Percentiles rank a stretch among this genome's conserved stretches.
These are phyloP conservation scores for Eucalyptus globulus DNA, from an alignment of 345 rosid genomes.

Conservation along the genomic window DNA sequence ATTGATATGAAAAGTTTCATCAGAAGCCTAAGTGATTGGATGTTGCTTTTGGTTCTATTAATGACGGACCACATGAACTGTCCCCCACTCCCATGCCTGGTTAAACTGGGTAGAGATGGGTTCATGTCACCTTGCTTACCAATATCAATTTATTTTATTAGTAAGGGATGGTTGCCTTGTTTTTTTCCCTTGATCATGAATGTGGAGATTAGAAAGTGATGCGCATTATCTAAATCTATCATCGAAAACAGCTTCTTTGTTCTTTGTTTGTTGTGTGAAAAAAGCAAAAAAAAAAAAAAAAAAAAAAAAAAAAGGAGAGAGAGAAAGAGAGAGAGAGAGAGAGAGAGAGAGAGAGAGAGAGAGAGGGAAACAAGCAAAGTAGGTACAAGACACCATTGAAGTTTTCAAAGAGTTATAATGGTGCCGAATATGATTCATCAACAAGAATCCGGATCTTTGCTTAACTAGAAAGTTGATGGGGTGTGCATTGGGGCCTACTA, in stretches of 20 bases:
- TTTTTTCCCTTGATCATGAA: conserved; percentile 18
- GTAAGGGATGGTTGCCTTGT: conserved; percentile 14
- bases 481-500: conserved; percentile 23
- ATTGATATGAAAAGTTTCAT: not conserved
- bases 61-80: conserved; percentile 71
- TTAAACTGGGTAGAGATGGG: conserved; percentile 56
- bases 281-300: not conserved
- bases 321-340: rapidly evolving
- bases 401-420: conserved; percentile 33
- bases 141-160: conserved; percentile 15
- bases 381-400: conserved; percentile 21
- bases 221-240: conserved; percentile 24
- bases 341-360: not conserved
- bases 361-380: conserved; percentile 2
- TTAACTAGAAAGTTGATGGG: conserved; percentile 62
- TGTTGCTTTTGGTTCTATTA: conserved; percentile 14
- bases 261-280: not conserved
- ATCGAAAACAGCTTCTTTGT: not conserved
- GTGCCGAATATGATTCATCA: conserved; percentile 58
- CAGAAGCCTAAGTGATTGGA: conserved; percentile 6
- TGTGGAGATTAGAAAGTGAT: conserved; percentile 28
- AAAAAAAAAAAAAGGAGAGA: too few species aligned
- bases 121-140: conserved; percentile 66
- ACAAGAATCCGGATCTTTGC: conserved; percentile 55
- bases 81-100: conserved; percentile 66